Percentiles rank a stretch among this genome's conserved stretches.
phyloP scores from a whole-genome alignment of 352 stramenopile species.

The Phytophthora capsici region DNA sequence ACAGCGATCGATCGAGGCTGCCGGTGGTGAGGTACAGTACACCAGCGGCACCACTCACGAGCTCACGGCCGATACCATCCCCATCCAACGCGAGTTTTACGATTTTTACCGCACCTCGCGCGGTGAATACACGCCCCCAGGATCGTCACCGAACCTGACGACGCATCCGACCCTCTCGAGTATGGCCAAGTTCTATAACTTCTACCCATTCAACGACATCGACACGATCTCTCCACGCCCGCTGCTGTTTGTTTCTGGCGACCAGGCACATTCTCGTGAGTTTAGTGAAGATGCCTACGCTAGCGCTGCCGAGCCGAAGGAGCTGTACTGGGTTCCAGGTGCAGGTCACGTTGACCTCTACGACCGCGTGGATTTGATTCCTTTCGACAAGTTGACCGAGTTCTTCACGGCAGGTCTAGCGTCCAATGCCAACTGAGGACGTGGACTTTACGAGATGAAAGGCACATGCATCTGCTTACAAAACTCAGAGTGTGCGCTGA shows the following conservation, averaged over 20 bases:
- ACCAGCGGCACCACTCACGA: conserved; percentile 6
- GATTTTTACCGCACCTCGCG: conserved; percentile 22
- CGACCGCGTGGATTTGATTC: conserved; percentile 20
- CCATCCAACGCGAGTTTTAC: conserved; percentile 20
- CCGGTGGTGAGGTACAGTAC: conserved; percentile 8
- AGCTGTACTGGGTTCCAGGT: conserved; percentile 20
- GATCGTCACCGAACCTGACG: conserved; percentile 7
- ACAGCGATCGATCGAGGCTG: conserved; percentile 13
- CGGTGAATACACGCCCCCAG: conserved; percentile 14
- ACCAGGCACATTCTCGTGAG: conserved; percentile 16
- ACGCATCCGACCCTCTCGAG: conserved; percentile 11
- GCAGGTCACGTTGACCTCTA: conserved; percentile 20
- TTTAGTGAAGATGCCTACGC: conserved; percentile 25
- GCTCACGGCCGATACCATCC: conserved; percentile 2
- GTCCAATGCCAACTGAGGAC: too few species aligned
- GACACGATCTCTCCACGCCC: conserved; percentile 25
- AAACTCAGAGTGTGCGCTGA: too few species aligned
- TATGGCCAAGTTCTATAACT: conserved; percentile 17
- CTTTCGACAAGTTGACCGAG: conserved; percentile 19
- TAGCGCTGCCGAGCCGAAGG: conserved; percentile 17
- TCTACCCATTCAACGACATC: conserved; percentile 30
- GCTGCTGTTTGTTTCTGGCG: conserved; percentile 13
- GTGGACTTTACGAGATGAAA: too few species aligned
- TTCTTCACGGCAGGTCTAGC: conserved; percentile 8
- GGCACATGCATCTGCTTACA: too few species aligned